Percentiles rank a stretch among this genome's conserved stretches.
Evolutionary conservation across 192 early-diverging fungal species (phyloP).

Genomic region (Paraglomus occultum): DNA sequence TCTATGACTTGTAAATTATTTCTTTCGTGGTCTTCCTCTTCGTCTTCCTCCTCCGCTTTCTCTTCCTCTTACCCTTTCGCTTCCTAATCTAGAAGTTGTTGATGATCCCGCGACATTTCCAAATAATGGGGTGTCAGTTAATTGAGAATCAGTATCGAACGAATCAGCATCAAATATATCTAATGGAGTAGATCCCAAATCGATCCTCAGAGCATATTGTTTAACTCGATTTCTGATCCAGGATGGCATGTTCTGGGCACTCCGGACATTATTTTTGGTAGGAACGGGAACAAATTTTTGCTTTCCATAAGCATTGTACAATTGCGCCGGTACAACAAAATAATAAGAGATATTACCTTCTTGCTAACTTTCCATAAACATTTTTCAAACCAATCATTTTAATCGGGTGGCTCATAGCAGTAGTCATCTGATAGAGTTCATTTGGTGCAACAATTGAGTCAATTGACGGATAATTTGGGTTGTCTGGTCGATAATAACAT

Average conservation of each 20-base stretch:
- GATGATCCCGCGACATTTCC: too few species aligned
- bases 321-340: constrained; percentile 2
- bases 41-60: too few species aligned
- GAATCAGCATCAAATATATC: too few species aligned
- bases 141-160: too few species aligned
- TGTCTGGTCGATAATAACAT: not conserved
- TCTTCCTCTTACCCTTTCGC: too few species aligned
- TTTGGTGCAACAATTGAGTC: not conserved
- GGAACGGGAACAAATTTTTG: constrained; percentile 10
- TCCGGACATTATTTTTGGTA: too few species aligned
- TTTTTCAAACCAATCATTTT: not conserved
- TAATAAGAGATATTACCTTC: not conserved
- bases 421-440: not conserved
- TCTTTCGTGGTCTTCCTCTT: too few species aligned
- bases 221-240: not conserved
- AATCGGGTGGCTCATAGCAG: not conserved
- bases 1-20: too few species aligned
- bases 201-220: not conserved
- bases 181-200: constrained; percentile 3
- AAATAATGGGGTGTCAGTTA: too few species aligned
- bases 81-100: too few species aligned
- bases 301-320: not conserved
- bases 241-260: too few species aligned
- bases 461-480: not conserved
- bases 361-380: not conserved